These are phyloP conservation scores for Tricholoma sp. DNA, from an alignment of 768 basidiomycete species.

Conservation along the genomic window DNA sequence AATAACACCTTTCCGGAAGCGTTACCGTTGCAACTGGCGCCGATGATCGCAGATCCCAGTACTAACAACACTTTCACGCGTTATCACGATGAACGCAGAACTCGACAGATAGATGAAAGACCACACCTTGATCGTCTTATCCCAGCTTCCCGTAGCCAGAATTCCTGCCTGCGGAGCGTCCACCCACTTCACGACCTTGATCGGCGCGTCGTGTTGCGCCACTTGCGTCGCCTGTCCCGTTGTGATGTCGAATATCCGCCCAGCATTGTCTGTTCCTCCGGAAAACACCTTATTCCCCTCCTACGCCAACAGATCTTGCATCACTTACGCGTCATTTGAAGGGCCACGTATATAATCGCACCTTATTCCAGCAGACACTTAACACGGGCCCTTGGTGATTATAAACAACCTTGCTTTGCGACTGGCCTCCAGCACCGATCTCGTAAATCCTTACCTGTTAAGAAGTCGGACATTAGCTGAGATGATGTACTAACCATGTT, in stretches of 20 bases:
- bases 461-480: conserved; percentile 7
- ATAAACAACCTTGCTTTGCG: conserved; percentile 88
- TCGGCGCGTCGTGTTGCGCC: conserved; percentile 85
- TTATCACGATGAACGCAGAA: background rate
- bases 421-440: conserved; percentile 72
- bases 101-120: background rate
- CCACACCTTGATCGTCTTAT: conserved; percentile 88
- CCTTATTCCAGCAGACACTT: conserved; percentile 88
- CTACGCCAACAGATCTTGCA: conserved; percentile 31
- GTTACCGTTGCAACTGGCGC: conserved; percentile 72
- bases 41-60: conserved; percentile 83
- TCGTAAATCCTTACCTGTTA: conserved; percentile 87
- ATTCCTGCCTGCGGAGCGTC: conserved; percentile 72
- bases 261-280: conserved; percentile 92
- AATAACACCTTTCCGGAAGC: conserved; percentile 86
- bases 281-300: conserved; percentile 89
- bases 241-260: conserved; percentile 82
- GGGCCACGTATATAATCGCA: conserved; percentile 25
- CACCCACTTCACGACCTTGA: conserved; percentile 79
- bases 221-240: conserved; percentile 81
- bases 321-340: background rate
- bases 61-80: conserved; percentile 39
- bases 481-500: conserved; percentile 1
- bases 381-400: conserved; percentile 87
- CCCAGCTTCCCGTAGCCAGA: conserved; percentile 94